Conservation (phyloP, 805 yeast genomes). For the Ogataea zsoltii region DNA sequence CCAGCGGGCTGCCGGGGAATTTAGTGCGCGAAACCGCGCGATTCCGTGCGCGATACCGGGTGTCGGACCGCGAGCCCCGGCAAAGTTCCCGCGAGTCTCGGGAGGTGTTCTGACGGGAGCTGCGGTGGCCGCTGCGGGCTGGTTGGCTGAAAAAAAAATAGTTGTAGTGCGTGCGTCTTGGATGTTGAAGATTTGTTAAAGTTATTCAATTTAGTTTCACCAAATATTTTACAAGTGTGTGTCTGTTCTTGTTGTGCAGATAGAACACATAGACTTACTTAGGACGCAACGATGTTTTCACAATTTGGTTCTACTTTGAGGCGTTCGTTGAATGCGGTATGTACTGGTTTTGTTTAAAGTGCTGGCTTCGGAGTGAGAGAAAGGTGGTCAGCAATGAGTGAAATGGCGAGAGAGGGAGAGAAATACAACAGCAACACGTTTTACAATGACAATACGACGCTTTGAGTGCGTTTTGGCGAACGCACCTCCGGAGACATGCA, state of each 20-base stretch:
- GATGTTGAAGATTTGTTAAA: constrained; percentile 5
- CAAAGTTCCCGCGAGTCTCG: neutral
- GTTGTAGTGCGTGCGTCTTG: constrained; percentile 4
- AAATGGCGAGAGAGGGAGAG: neutral
- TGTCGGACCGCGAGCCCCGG: neutral
- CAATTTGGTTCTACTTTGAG: constrained; percentile 38
- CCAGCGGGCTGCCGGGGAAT: too few species aligned
- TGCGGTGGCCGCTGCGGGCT: neutral
- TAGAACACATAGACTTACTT: constrained; percentile 11
- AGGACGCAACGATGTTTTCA: constrained; percentile 32
- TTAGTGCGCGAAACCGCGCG: neutral
- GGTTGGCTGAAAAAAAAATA: constrained; percentile 7
- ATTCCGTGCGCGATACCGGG: neutral
- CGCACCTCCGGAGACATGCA: too few species aligned
- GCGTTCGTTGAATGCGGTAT: constrained; percentile 37
- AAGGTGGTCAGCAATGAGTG: neutral
- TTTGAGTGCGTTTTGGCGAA: too few species aligned
- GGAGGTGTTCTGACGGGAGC: neutral
- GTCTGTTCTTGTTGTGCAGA: constrained; percentile 6
- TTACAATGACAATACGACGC: too few species aligned
- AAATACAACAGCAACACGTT: too few species aligned
- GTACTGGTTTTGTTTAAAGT: constrained; percentile 16
- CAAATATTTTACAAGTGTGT: neutral
- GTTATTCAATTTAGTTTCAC: neutral
- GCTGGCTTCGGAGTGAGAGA: neutral